phyloP scores from a whole-genome alignment of 768 basidiomycete genomes.

The Daedalea quercina region DNA sequence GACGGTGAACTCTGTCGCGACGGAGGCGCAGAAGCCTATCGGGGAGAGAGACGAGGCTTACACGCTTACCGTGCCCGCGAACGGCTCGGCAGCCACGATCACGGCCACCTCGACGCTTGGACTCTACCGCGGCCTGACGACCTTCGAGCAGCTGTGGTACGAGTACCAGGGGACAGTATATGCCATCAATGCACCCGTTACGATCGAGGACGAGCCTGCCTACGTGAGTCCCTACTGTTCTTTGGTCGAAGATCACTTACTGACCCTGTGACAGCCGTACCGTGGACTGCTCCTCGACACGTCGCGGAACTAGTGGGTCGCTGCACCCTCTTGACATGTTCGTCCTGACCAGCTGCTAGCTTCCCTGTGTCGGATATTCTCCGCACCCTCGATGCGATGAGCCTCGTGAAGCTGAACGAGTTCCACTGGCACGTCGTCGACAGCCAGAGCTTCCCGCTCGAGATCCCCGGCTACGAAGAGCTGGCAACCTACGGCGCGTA shows the following conservation, averaged over 20 bases:
- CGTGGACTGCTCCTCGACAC: constrained; percentile 81
- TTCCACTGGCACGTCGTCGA: constrained; percentile 46
- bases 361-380: constrained; percentile 60
- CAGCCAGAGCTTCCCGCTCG: constrained; percentile 45
- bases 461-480: constrained; percentile 30
- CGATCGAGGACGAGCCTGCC: constrained; percentile 56
- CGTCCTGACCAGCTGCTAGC: constrained; percentile 24
- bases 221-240: constrained; percentile 39
- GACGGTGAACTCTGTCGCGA: constrained; percentile 35
- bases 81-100: constrained; percentile 48
- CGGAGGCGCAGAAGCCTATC: constrained; percentile 44
- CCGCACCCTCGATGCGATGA: constrained; percentile 71
- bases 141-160: constrained; percentile 65
- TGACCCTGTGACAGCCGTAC: constrained; percentile 42
- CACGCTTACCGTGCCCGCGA: constrained; percentile 43
- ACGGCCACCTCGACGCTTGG: constrained; percentile 61
- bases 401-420: constrained; percentile 33
- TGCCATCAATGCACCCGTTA: constrained; percentile 47
- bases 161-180: constrained; percentile 40
- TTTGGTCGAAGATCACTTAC: neutral
- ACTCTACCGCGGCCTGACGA: constrained; percentile 66
- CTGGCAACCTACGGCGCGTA: constrained; percentile 40
- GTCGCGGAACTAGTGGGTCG: constrained; percentile 68
- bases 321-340: constrained; percentile 17
- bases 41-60: constrained; percentile 55